Evolutionary conservation across 352 stramenopile species (phyloP).

Genomic region (Thraustotheca clavata): DNA sequence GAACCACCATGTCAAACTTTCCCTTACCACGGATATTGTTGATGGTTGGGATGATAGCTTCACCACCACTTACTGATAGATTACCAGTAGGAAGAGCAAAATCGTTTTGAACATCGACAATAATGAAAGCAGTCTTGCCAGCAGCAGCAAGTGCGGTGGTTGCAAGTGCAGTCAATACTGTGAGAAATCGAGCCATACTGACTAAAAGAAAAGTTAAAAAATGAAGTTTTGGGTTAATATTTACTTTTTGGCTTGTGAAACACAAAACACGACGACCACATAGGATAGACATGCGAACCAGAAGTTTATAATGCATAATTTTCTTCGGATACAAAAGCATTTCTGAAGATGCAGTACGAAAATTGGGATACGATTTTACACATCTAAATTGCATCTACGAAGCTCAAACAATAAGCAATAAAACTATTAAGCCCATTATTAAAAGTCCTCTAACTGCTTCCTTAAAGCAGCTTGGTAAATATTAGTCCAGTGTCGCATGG

Average conservation of each 20-base stretch:
- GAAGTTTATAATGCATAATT: too few species aligned
- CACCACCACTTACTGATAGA: slow-evolving; percentile 22
- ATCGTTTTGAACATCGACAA: slow-evolving; percentile 27
- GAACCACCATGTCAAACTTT: slow-evolving; percentile 23
- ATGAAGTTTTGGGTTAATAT: background rate
- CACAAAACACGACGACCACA: background rate
- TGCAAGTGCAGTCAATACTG: background rate
- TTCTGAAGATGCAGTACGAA: too few species aligned
- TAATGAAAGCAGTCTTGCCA: slow-evolving; percentile 18
- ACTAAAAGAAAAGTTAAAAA: background rate
- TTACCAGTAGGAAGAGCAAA: slow-evolving; percentile 20
- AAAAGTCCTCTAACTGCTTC: too few species aligned
- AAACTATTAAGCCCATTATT: too few species aligned
- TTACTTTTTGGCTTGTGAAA: background rate
- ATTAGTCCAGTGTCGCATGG: too few species aligned
- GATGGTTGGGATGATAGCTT: slow-evolving; percentile 23
- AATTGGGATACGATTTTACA: too few species aligned
- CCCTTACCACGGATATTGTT: slow-evolving; percentile 22
- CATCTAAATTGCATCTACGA: too few species aligned
- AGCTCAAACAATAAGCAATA: too few species aligned
- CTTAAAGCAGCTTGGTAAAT: too few species aligned
- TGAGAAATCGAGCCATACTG: background rate
- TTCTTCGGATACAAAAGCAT: too few species aligned
- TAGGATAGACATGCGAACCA: too few species aligned
- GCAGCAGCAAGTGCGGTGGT: background rate